Evolutionary conservation across 495 filamentous ascomycete species (phyloP).

Genomic region (Annulohypoxylon maeteangense): DNA sequence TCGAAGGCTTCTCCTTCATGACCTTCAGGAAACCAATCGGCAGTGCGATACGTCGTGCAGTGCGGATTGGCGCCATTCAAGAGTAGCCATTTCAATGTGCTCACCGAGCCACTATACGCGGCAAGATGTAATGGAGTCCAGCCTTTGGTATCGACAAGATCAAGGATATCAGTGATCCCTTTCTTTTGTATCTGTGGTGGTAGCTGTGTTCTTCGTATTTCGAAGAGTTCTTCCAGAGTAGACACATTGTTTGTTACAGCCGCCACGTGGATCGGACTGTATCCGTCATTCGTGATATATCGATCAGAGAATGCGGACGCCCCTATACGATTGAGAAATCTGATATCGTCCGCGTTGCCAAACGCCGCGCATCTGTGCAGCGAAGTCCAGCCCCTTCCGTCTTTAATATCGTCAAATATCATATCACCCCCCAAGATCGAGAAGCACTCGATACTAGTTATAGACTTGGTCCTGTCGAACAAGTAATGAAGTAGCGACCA

Average conservation of each 20-base stretch:
- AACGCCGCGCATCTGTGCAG: background rate
- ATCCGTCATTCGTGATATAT: background rate
- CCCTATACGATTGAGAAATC: background rate
- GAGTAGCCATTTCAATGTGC: background rate
- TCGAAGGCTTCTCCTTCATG: background rate
- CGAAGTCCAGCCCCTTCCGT: background rate
- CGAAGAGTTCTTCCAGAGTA: background rate
- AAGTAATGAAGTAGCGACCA: background rate
- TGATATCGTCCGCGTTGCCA: background rate
- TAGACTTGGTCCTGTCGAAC: background rate
- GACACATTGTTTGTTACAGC: background rate
- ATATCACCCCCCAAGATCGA: background rate
- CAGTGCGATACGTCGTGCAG: background rate
- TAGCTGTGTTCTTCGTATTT: background rate
- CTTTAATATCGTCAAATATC: background rate
- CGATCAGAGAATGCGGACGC: background rate
- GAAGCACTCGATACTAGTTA: background rate
- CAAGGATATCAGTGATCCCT: background rate
- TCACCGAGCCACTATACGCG: background rate
- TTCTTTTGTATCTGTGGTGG: background rate
- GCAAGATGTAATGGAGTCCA: background rate
- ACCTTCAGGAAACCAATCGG: background rate
- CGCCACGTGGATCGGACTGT: background rate
- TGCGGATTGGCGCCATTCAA: background rate
- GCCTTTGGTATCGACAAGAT: background rate